Evolutionary conservation across 495 filamentous ascomycete species (phyloP).

Genomic region (Aspergillus sclerotioniger): DNA sequence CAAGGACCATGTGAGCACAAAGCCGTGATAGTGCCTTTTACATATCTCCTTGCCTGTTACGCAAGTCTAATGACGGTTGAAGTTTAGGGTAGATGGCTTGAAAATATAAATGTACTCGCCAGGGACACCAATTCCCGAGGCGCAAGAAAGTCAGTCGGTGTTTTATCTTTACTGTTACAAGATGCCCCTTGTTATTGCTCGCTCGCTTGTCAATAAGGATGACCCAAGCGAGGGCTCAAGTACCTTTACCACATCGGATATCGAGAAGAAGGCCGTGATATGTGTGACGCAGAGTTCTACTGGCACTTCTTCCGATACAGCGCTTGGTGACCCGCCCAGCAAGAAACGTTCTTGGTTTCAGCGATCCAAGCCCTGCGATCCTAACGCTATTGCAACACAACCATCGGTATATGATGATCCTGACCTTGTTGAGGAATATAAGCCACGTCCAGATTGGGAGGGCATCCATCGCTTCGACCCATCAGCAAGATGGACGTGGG

Average conservation of each 20-base stretch:
- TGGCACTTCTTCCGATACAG: not conserved
- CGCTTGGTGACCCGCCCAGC: slow-evolving; percentile 18
- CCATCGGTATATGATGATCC: slow-evolving; percentile 53
- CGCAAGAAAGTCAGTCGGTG: not conserved
- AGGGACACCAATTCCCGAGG: not conserved
- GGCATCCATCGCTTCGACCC: slow-evolving; percentile 54
- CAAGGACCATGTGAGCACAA: not conserved
- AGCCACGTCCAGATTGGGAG: slow-evolving; percentile 51
- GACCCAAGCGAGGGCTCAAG: not conserved
- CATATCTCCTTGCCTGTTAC: slow-evolving; percentile 2
- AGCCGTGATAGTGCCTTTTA: not conserved
- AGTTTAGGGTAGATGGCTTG: not conserved
- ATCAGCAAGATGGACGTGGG: slow-evolving; percentile 48
- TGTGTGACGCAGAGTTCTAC: not conserved
- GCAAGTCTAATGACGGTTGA: not conserved
- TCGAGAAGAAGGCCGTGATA: slow-evolving; percentile 11
- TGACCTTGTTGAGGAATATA: slow-evolving; percentile 48
- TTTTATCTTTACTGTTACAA: not conserved
- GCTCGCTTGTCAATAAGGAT: not conserved
- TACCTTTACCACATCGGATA: slow-evolving; percentile 2
- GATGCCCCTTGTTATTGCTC: slow-evolving; percentile 15
- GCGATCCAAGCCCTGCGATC: slow-evolving; percentile 27
- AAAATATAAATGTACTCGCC: not conserved
- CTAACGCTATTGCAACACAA: slow-evolving; percentile 56
- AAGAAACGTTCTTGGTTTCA: slow-evolving; percentile 31